Conservation (phyloP, 495 filamentous ascomycete species). For the Aspergillus homomorphus region DNA sequence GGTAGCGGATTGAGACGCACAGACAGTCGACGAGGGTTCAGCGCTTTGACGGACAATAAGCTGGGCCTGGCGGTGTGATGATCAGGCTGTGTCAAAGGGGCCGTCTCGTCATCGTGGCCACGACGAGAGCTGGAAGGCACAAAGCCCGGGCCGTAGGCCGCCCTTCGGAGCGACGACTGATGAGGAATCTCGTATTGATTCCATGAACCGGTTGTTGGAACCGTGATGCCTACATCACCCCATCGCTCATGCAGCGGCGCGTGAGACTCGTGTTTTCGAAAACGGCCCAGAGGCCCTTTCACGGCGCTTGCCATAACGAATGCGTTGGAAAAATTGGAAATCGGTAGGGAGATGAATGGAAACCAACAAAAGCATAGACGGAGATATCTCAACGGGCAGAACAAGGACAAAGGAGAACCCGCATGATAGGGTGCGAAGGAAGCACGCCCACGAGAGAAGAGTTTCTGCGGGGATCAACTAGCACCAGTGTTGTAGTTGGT, state of each 20-base stretch:
- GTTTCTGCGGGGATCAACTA: not conserved
- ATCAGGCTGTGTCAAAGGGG: slow-evolving; percentile 5
- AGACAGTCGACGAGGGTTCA: slow-evolving; percentile 34
- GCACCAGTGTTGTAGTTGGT: not conserved
- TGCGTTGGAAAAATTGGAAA: not conserved
- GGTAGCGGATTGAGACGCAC: slow-evolving; percentile 31
- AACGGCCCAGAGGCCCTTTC: slow-evolving; percentile 31
- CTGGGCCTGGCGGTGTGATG: slow-evolving; percentile 18
- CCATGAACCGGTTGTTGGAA: slow-evolving; percentile 43
- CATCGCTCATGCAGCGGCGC: slow-evolving; percentile 38
- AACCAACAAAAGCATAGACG: not conserved
- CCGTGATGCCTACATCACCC: slow-evolving; percentile 39
- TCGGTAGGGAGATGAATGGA: not conserved
- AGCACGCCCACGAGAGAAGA: no score
- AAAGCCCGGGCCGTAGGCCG: slow-evolving; percentile 23
- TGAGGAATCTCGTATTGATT: slow-evolving; percentile 36
- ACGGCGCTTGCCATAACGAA: slow-evolving; percentile 31
- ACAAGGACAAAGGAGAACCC: slow-evolving; percentile 1
- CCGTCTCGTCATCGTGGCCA: slow-evolving; percentile 14
- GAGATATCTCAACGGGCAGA: not conserved
- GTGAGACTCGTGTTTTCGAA: slow-evolving; percentile 29
- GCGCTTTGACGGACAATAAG: slow-evolving; percentile 25
- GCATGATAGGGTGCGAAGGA: not conserved
- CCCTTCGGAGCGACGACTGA: slow-evolving; percentile 12
- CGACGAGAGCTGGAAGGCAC: slow-evolving; percentile 15